These are phyloP conservation scores for Bipolaris bicolor DNA, from an alignment of 2,329 filamentous ascomycete genomes.

Conservation along the genomic window DNA sequence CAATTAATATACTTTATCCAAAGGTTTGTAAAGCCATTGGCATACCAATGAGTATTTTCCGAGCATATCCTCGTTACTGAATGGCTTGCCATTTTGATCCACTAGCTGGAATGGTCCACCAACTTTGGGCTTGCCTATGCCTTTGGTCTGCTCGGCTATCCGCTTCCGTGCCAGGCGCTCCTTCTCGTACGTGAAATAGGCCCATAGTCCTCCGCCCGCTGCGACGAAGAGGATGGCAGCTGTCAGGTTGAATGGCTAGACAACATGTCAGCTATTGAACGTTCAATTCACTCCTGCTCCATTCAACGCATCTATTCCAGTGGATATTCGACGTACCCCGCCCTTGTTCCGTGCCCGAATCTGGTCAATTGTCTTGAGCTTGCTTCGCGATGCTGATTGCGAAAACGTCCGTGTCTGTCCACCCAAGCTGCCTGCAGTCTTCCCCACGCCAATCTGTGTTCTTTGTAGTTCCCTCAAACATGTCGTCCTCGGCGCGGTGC, in stretches of 20 bases:
- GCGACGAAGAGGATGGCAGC: constrained; percentile 83
- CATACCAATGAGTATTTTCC: constrained; percentile 81
- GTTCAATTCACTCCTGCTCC: neutral
- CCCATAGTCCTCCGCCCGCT: constrained; percentile 76
- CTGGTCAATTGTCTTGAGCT: constrained; percentile 47
- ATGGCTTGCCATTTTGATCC: constrained; percentile 79
- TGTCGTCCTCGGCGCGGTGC: constrained; percentile 12
- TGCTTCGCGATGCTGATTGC: constrained; percentile 33
- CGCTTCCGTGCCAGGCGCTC: constrained; percentile 86
- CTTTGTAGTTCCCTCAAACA: constrained; percentile 23
- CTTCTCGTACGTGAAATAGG: constrained; percentile 96
- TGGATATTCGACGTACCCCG: constrained; percentile 32
- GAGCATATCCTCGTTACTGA: constrained; percentile 80
- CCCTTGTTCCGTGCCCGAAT: constrained; percentile 44
- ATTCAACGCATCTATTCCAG: neutral
- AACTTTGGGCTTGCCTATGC: constrained; percentile 89
- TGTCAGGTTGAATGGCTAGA: constrained; percentile 89
- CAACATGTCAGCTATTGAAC: constrained; percentile 12
- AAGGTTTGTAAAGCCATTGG: constrained; percentile 15
- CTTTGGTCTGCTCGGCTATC: constrained; percentile 90
- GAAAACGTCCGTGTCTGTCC: constrained; percentile 35
- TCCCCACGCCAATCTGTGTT: neutral
- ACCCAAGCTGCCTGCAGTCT: constrained; percentile 9
- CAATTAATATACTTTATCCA: constrained; percentile 8
- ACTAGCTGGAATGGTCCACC: constrained; percentile 83